Percentiles rank a stretch among this genome's conserved stretches.
Conservation (phyloP, 2,329 filamentous ascomycete genomes). For the Metarhizium brunneum region DNA sequence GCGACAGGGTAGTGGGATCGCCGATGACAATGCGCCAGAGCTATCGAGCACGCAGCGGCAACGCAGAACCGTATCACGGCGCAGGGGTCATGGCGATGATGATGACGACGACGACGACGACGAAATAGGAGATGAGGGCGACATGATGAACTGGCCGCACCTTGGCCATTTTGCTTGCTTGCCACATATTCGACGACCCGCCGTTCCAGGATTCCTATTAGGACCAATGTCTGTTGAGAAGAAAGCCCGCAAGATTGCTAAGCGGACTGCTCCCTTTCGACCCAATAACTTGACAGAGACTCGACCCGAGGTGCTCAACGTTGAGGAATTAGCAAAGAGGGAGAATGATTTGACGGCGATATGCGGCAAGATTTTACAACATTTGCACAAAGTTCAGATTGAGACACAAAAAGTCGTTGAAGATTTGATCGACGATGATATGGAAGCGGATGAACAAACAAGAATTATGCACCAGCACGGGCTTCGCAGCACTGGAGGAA, state of each 20-base stretch:
- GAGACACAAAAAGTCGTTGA: constrained; percentile 37
- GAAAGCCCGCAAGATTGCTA: constrained; percentile 59
- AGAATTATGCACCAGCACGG: constrained; percentile 55
- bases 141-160: constrained; percentile 78
- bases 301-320: constrained; percentile 67
- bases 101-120: constrained; percentile 40
- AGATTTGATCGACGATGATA: constrained; percentile 34
- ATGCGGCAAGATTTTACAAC: constrained; percentile 63
- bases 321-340: constrained; percentile 66
- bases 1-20: constrained; percentile 53
- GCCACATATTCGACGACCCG: constrained; percentile 62
- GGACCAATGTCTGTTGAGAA: constrained; percentile 87
- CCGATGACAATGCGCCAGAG: constrained; percentile 39
- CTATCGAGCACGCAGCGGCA: constrained; percentile 40
- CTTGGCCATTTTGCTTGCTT: constrained; percentile 71
- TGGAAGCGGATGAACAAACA: constrained; percentile 34
- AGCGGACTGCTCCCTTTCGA: constrained; percentile 62
- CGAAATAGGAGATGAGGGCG: constrained; percentile 61
- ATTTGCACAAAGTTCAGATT: constrained; percentile 42
- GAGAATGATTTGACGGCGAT: constrained; percentile 71
- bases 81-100: constrained; percentile 33
- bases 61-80: constrained; percentile 24
- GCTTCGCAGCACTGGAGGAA: constrained; percentile 58
- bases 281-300: constrained; percentile 60
- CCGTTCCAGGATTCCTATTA: constrained; percentile 73